These are phyloP conservation scores for Pleurotus tuoliensis DNA, from an alignment of 768 basidiomycete species.

Conservation along the genomic window DNA sequence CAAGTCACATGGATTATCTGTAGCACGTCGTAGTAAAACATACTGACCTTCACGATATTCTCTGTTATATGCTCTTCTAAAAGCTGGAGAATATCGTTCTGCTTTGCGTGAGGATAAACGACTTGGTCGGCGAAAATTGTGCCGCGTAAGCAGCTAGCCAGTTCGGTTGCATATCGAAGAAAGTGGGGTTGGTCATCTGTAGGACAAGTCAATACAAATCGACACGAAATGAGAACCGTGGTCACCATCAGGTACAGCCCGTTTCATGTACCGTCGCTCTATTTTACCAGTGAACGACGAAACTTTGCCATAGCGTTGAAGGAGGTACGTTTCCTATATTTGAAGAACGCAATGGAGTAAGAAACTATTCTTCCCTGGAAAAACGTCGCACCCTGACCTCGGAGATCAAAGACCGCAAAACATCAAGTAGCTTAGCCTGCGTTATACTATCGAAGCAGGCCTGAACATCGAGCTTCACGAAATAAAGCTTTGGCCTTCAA, in stretches of 20 bases:
- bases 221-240: background rate
- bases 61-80: slow-evolving; percentile 88
- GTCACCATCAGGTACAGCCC: slow-evolving; percentile 65
- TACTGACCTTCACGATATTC: slow-evolving; percentile 81
- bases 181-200: slow-evolving; percentile 79
- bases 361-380: background rate
- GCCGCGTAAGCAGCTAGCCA: slow-evolving; percentile 65
- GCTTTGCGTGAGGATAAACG: slow-evolving; percentile 47
- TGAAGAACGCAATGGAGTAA: background rate
- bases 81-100: slow-evolving; percentile 61
- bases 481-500: slow-evolving; percentile 80
- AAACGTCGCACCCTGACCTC: slow-evolving; percentile 39
- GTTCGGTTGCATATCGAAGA: slow-evolving; percentile 57
- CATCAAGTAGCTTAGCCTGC: slow-evolving; percentile 77
- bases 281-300: slow-evolving; percentile 51
- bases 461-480: slow-evolving; percentile 95
- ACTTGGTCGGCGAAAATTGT: slow-evolving; percentile 87
- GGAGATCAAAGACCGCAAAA: slow-evolving; percentile 69
- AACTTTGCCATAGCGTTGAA: slow-evolving; percentile 69
- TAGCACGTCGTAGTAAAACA: background rate
- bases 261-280: slow-evolving; percentile 52
- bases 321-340: slow-evolving; percentile 66
- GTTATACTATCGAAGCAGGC: slow-evolving; percentile 97
- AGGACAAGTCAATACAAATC: background rate
- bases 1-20: slow-evolving; percentile 4